Base-by-base conservation (phyloP, 2,329 filamentous ascomycete species). In the Penicillium brevicompactum region DNA sequence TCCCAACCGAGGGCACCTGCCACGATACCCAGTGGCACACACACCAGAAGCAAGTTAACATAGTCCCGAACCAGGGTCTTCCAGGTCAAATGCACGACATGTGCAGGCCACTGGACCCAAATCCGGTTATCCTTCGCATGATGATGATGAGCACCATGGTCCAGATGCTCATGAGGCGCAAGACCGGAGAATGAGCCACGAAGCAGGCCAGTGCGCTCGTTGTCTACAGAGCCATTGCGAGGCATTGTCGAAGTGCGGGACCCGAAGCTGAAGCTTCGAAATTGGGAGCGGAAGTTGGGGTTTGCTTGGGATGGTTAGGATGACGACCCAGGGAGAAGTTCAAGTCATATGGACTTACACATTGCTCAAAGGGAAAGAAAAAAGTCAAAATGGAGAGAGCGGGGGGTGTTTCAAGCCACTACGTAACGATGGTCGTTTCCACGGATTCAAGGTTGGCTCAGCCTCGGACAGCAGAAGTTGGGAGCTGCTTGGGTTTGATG, bases 11-110 rank as follows among this genome's bases (percentile, higher is more conserved):
- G 51, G 88, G 80, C 61, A 87, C 82, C 84, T 24, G 85, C 76
- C 46, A 85, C 67, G 62, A 88, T 87, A 51, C 85, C 85, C 37
- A 85, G 68, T 3, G 85, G 85, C n/a, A 87, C 84, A 63, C 87
- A 87, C 59, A 87, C 74, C 51, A 88, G 78, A 18, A 88, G 71
- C 47, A 87, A 67, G 64, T 88, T 87, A 59, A 80, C 86, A 73
- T 78, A 79, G 63, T 80, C 79, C 24, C 76, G 77, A 22, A 71
- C 66, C n/a, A 81, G 67, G 3, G 77, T 77, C 51, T 71, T 62
- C 71, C 74, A 79, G 8, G 75, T 76, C 54, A 77, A 65, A 61
- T 74, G 73, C 42, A 69, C 64, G 16, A 73, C 68, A 8, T 73
- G 63, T 21, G 65, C 64, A 16, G 78, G 78, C 67, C 72, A 75